Base-by-base conservation (phyloP, 176 grass and related monocot genomes). In the Carex cristatella region DNA sequence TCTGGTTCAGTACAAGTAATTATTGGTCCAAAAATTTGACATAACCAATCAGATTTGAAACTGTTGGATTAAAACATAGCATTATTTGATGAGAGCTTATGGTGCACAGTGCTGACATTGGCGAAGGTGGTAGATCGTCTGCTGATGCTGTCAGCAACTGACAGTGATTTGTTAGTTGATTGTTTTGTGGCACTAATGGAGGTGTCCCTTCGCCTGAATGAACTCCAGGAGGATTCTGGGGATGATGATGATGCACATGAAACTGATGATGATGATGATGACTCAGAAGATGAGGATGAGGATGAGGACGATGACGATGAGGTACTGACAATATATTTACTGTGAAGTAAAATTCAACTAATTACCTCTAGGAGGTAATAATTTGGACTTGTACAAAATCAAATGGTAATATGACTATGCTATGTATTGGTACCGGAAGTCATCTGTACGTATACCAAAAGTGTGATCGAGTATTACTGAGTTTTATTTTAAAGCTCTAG, bases 151-250 rank as follows among this genome's bases (percentile, higher is more conserved):
- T 88, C 81, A 42, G 83, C 78, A 54, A 77, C 56, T 85, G 81
- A 68, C 44, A 89, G 49, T 64, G 87, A 94, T 81, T n/a, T 89
- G 14, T 64, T 91, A 63, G 51, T 83, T 35, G 92, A 94, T 67
- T 97, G 94, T 83, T 88, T 91, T 72, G 71, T 81, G 69, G 94
- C 94, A 69, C 75, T 97, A 86, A 83, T 97, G 88, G 90, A 94
- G 55, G 88, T 88, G 54, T 92, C 88, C 83, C 82, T 92, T 80
- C 83, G 83, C 83, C 87, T 97, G 56, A 92, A 92, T 69, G 87
- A 97, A 65, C 80, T 91, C 80, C 85, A 89, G 59, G 87, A 91
- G 69, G 87, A 89, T 51, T 87, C 73, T 79, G 89, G 78, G 10
- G 82, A 88, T 57, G 87, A 85, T 54, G 88, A 87, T 84, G 88